A percentile compares a stretch with the other conserved stretches of the same genome.
Conservation (phyloP, 345 rosid genomes). For the Fremontodendron californicum region DNA sequence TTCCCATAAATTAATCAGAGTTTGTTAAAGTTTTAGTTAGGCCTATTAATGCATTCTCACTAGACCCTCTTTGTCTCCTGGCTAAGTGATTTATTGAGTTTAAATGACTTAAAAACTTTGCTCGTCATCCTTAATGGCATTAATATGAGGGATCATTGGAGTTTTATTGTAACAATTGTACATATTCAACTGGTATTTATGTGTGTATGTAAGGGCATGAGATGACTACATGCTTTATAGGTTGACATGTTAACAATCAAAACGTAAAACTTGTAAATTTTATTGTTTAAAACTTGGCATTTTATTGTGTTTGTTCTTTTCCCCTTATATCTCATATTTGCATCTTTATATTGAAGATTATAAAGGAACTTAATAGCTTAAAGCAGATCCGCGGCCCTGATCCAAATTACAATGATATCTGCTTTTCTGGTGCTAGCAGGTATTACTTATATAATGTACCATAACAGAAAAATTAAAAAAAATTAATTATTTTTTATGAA, state of each 20-base stretch:
- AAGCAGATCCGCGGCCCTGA: constrained; percentile 80
- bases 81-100: not conserved
- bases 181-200: not conserved
- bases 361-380: constrained; percentile 54
- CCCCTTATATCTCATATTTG: not conserved
- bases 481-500: not conserved
- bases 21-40: not conserved
- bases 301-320: not conserved
- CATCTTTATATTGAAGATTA: constrained; percentile 45
- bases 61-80: not conserved
- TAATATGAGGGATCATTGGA: not conserved
- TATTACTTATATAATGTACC: constrained; percentile 22
- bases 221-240: not conserved
- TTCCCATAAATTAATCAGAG: not conserved
- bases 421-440: constrained; percentile 77
- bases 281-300: not conserved
- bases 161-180: not conserved
- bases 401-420: constrained; percentile 82
- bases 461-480: not conserved
- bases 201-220: not conserved
- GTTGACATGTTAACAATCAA: not conserved
- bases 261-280: not conserved
- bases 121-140: not conserved
- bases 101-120: not conserved
- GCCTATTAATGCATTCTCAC: not conserved